phyloP scores from a whole-genome alignment of 2,329 filamentous ascomycete species.

The Cladorrhinum sp. region DNA sequence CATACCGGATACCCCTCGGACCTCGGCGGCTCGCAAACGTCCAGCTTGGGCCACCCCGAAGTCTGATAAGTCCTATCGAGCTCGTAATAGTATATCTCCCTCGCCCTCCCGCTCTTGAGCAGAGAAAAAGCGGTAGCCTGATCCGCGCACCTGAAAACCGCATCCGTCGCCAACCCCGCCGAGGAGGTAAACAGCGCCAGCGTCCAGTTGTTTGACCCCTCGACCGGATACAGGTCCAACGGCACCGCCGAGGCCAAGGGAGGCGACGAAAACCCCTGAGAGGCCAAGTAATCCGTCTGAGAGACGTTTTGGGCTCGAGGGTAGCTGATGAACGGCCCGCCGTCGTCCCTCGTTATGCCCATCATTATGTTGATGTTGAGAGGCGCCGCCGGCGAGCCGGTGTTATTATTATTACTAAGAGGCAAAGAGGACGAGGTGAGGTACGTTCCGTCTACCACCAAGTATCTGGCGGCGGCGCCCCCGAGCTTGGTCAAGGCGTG shows the following conservation, averaged over 20 bases:
- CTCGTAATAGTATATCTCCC: slow-evolving; percentile 56
- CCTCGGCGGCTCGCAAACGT: slow-evolving; percentile 44
- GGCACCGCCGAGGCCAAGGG: no score
- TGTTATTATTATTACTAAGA: no score
- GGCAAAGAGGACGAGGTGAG: slow-evolving; percentile 46
- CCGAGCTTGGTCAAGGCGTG: slow-evolving; percentile 38
- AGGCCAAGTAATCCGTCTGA: slow-evolving; percentile 33
- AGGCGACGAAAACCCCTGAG: slow-evolving; percentile 33
- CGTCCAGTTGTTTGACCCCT: slow-evolving; percentile 45
- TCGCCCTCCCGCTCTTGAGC: slow-evolving; percentile 42
- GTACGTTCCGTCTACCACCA: slow-evolving; percentile 58
- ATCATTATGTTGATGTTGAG: slow-evolving; percentile 55
- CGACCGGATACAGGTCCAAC: slow-evolving; percentile 47
- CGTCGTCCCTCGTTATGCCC: slow-evolving; percentile 53
- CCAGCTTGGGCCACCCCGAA: slow-evolving; percentile 51
- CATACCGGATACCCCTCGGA: slow-evolving; percentile 28
- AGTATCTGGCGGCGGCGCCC: slow-evolving; percentile 48
- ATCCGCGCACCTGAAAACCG: slow-evolving; percentile 57
- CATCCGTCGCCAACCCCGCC: slow-evolving; percentile 55
- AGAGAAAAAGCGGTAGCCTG: slow-evolving; percentile 56
- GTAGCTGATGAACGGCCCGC: slow-evolving; percentile 50
- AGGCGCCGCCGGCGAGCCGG: no score
- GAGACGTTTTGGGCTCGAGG: slow-evolving; percentile 34
- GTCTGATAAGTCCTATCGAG: slow-evolving; percentile 55
- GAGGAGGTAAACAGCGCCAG: slow-evolving; percentile 55